Evolutionary conservation across 2,329 filamentous ascomycete species (phyloP), one percentile per base, ranked within the genome.

Genomic region (Golovinomyces cichoracearum): DNA sequence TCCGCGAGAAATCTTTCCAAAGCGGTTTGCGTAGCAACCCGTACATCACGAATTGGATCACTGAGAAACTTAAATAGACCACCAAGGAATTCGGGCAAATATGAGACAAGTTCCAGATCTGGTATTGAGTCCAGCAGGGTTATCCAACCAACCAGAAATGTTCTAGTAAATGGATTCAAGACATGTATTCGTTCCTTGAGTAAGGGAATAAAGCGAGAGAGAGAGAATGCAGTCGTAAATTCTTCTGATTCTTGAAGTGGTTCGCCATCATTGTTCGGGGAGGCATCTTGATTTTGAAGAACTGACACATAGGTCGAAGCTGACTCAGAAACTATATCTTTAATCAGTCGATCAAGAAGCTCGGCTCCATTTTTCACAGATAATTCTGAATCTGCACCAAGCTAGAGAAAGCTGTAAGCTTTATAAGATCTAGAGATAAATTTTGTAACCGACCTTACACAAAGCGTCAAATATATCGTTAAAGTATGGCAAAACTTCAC

Each of bases 351-450:
- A 64, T 98, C 90, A 7, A 98, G 72, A 45, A 98, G 72, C 62
- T 98, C 90, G 21, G 90, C 90, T 25, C 90, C 90, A 60, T 98
- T 98, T 65, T 98, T 98, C 50, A 98, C 92, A 0, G 88, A 95
- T 4, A 94, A 68, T 62, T 98, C 92, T 0, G 86, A 88, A 62
- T 98, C 90, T 45, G 90, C 90, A 15, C 88, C 86, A 56, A 98
- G 74, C 86, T 93, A 19, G 17, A 26, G 47, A 41, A 33, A 26
- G 9, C 23, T 19, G 33, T 55, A n/a, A 54, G 53, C 37, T 50
- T 27, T 22, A 44, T 41, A 27, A 0, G 38, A 26, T 27, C 12
- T 47, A 13, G 15, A 10, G 49, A 45, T 9, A 45, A 22, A 17
- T 15, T 27, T 51, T 41, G 10, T n/a, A 26, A 48, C 65, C 53